A percentile compares a stretch with the other conserved stretches of the same genome.
Conservation (phyloP, 1,284 basidiomycete species). For the Cutaneotrichosporon dermatis region DNA sequence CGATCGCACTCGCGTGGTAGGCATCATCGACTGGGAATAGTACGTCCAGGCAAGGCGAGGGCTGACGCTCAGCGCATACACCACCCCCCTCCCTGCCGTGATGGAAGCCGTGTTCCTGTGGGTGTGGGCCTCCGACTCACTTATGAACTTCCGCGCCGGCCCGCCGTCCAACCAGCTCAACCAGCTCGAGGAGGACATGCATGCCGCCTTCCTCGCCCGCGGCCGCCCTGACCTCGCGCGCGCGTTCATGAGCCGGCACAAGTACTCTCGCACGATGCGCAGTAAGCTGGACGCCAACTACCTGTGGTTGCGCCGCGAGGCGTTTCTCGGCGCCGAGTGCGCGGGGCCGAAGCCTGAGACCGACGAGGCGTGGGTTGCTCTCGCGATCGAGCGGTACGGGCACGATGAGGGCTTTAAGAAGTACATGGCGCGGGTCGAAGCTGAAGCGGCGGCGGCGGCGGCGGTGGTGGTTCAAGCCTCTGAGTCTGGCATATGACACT, state of each 20-base stretch:
- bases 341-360: not conserved
- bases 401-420: not conserved
- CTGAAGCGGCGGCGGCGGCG: too few relatives aligned
- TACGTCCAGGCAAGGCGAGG: not conserved
- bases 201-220: not conserved
- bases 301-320: not conserved
- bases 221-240: not conserved
- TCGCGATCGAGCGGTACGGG: not conserved
- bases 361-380: not conserved
- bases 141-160: not conserved
- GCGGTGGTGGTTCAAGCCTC: too few relatives aligned
- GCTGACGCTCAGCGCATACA: not conserved
- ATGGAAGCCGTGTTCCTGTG: not conserved
- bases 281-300: not conserved
- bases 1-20: not conserved
- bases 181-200: not conserved
- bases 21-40: not conserved
- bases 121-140: not conserved
- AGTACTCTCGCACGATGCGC: not conserved
- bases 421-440: not conserved
- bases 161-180: not conserved
- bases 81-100: not conserved
- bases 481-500: too few relatives aligned
- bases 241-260: not conserved
- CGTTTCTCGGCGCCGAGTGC: not conserved